These are phyloP conservation scores for Trichothecium sympodiale DNA, from an alignment of 2,329 filamentous ascomycete genomes.

Conservation along the genomic window DNA sequence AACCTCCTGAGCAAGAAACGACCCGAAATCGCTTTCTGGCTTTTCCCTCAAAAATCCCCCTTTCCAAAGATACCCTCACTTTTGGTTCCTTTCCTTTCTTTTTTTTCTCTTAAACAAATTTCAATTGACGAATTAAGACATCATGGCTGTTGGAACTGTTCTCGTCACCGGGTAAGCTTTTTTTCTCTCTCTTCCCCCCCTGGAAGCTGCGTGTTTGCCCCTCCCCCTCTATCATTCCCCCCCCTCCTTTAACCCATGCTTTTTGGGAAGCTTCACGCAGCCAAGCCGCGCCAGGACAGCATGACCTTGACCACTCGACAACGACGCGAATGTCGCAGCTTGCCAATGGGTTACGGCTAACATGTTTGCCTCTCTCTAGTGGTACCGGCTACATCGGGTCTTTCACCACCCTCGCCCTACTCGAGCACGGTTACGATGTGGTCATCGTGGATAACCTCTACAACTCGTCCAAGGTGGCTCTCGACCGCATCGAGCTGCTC, in stretches of 20 bases:
- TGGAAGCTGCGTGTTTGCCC: background rate
- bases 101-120: slow-evolving; percentile 2
- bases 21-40: too few species aligned
- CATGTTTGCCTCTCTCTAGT: slow-evolving; percentile 39
- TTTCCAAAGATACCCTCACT: slow-evolving; percentile 1
- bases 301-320: background rate
- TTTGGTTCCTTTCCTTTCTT: slow-evolving; percentile 2
- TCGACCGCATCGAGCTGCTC: slow-evolving; percentile 93
- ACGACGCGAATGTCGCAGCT: slow-evolving; percentile 11
- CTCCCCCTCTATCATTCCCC: background rate
- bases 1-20: background rate
- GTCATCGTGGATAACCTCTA: slow-evolving; percentile 94
- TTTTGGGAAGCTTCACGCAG: background rate
- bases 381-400: slow-evolving; percentile 99
- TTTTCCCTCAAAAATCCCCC: background rate
- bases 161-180: slow-evolving; percentile 71
- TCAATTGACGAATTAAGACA: slow-evolving; percentile 13
- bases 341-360: too few species aligned
- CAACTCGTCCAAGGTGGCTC: slow-evolving; percentile 85
- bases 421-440: slow-evolving; percentile 91
- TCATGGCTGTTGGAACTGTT: slow-evolving; percentile 76
- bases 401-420: slow-evolving; percentile 84
- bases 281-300: background rate
- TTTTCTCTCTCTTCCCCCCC: slow-evolving; percentile 4
- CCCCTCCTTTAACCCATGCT: slow-evolving; percentile 1